Evolutionary conservation across 495 filamentous ascomycete genomes (phyloP), one percentile per base, ranked within the genome.

Genomic region (Aspergillus carlsbadensis): DNA sequence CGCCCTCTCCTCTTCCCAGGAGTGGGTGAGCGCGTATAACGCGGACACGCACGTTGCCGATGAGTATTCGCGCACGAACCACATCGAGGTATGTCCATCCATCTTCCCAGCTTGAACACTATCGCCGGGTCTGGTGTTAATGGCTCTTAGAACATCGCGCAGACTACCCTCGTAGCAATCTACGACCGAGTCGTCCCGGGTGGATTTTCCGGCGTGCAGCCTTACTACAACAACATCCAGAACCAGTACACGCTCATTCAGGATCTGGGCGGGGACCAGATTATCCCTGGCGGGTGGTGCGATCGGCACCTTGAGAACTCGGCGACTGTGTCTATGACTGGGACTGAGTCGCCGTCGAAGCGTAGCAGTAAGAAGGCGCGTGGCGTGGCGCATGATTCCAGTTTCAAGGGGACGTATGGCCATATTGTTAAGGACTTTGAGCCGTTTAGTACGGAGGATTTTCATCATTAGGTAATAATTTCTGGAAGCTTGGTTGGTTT

Each of bases 301-400:
- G 53, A 56, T 31, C 53, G 53, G 21, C 43, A 56, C 17, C 21
- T 56, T 4, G 44, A 41, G 36, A 56, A 56, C 53, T 56, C 53
- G 5, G 53, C 48, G 1, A 56, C 35, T 1, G 53, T 56, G 5
- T 34, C 53, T 10, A 10, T 39, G n/a, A 34, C 21, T 15, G 29
- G 20, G n/a, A 34, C 21, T 15, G 29, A 14, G 5, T 40, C 22
- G 1, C 41, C 49, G 11, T 21, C 36, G 6, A 29, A 26, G 36
- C 26, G 10, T 10, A 14, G 10, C 7, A 14, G 8, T 7, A 48
- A 33, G 43, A 41, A 21, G 44, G 10, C 35, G 8, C 2, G 42
- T 14, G 17, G 17, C 7, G 21, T 2, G 2, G 10, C 35, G 14
- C 53, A 45, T 10, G 53, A 56, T 17, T 18, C 21, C 13, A 6